A percentile compares a stretch with the other conserved stretches of the same genome.
Conservation (phyloP, 2,329 filamentous ascomycete species). For the Cladobotryum mycophilum region DNA sequence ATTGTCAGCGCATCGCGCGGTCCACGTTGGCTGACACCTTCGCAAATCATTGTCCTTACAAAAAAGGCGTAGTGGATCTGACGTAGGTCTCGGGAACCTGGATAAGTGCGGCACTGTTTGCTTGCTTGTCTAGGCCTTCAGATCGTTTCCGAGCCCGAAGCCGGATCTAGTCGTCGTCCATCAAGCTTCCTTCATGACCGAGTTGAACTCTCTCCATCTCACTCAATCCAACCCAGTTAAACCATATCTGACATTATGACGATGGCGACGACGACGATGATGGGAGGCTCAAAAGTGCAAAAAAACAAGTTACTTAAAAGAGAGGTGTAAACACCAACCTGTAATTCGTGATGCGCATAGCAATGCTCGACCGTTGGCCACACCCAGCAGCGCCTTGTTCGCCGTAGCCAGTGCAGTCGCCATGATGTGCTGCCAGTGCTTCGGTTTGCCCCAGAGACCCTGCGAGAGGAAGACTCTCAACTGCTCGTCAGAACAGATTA, state of each 20-base stretch:
- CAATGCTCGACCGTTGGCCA: not conserved
- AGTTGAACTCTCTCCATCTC: no score
- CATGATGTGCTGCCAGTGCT: not conserved
- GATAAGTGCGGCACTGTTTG: slow-evolving; percentile 5
- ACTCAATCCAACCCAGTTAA: no score
- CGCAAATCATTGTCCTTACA: not conserved
- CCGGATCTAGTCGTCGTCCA: not conserved
- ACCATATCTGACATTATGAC: no score
- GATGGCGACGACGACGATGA: no score
- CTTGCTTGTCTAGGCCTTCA: not conserved
- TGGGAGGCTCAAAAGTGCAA: not conserved
- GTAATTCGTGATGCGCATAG: slow-evolving; percentile 2
- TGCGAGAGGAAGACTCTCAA: no score
- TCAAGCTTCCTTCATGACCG: no score
- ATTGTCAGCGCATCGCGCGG: slow-evolving; percentile 4
- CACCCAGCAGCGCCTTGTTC: slow-evolving; percentile 4
- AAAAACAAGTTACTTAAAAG: not conserved
- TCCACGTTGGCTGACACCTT: slow-evolving; percentile 4
- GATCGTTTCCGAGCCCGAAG: not conserved
- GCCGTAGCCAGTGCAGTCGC: slow-evolving; percentile 4
- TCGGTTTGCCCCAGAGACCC: no score
- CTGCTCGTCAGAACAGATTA: no score
- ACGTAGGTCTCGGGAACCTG: not conserved
- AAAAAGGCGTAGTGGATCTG: not conserved
- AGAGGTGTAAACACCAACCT: slow-evolving; percentile 1